Evolutionary conservation across 2,329 filamentous ascomycete species (phyloP).

Genomic region (Zasmidium citrigriseum): DNA sequence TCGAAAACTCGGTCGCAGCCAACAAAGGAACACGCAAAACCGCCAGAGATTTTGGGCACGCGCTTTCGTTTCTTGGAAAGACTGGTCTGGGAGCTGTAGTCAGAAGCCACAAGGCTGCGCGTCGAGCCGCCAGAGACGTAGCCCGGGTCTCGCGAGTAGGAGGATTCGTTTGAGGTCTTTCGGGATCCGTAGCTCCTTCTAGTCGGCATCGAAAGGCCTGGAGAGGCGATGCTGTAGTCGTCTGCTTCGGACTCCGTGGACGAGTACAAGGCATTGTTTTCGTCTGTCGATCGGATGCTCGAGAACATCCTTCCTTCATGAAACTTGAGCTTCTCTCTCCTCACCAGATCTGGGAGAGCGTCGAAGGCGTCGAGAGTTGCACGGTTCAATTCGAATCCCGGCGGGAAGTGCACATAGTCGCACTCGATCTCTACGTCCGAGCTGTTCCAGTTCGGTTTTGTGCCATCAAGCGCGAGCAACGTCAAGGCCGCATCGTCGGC

Average conservation of each 20-base stretch:
- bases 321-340: neutral
- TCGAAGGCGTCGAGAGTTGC: slow-evolving; percentile 8
- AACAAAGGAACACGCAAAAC: slow-evolving; percentile 8
- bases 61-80: slow-evolving; percentile 17
- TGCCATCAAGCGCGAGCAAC: slow-evolving; percentile 15
- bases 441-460: slow-evolving; percentile 17
- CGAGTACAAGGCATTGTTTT: neutral
- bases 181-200: neutral
- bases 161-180: slow-evolving; percentile 10
- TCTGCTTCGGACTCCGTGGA: neutral
- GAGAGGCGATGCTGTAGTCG: neutral
- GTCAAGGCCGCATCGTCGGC: slow-evolving; percentile 12
- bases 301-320: neutral
- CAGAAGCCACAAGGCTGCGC: slow-evolving; percentile 7
- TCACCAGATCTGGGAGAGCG: slow-evolving; percentile 10
- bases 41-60: slow-evolving; percentile 15
- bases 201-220: neutral
- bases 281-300: neutral
- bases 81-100: slow-evolving; percentile 15
- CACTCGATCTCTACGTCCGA: slow-evolving; percentile 8
- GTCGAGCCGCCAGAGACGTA: slow-evolving; percentile 15
- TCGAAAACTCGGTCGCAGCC: slow-evolving; percentile 17
- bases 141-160: slow-evolving; percentile 10
- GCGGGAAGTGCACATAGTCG: slow-evolving; percentile 16
- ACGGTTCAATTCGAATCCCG: slow-evolving; percentile 9